Conservation (phyloP, 2,329 filamentous ascomycete species). For the Fusarium sulawesiense region DNA sequence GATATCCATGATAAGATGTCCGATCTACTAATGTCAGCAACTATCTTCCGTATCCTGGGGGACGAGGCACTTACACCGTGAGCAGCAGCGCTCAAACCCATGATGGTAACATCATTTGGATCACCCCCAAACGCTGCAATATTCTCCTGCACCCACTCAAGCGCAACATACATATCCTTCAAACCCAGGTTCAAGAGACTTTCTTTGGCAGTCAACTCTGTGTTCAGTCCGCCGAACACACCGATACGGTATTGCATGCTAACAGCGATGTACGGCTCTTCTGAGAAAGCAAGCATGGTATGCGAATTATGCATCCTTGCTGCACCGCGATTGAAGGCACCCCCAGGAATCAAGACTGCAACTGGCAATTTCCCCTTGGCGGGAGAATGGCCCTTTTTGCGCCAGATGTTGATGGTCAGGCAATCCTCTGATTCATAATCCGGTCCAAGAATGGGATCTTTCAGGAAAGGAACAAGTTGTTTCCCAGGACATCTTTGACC, state of each 20-base stretch:
- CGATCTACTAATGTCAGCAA: conserved; percentile 39
- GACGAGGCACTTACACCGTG: conserved; percentile 37
- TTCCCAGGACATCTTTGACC: conserved; percentile 46
- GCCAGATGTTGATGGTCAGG: conserved; percentile 45
- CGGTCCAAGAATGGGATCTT: conserved; percentile 47
- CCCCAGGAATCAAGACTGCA: conserved; percentile 45
- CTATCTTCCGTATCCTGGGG: accelerated
- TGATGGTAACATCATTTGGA: conserved; percentile 59
- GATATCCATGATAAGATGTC: conserved; percentile 50
- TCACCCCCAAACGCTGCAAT: conserved; percentile 64
- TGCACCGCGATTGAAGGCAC: conserved; percentile 49
- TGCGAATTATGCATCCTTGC: conserved; percentile 53
- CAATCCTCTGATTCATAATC: conserved; percentile 49
- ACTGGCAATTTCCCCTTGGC: conserved; percentile 44
- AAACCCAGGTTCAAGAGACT: conserved; percentile 66
- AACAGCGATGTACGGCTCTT: conserved; percentile 60
- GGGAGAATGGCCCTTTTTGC: conserved; percentile 26
- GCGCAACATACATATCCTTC: conserved; percentile 59
- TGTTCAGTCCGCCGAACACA: conserved; percentile 69
- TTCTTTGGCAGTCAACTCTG: conserved; percentile 60
- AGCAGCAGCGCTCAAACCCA: conserved; percentile 56
- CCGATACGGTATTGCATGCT: conserved; percentile 62
- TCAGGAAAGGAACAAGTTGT: conserved; percentile 48
- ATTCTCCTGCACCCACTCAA: conserved; percentile 65
- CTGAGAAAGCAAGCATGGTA: conserved; percentile 63